These are phyloP conservation scores for Penicillium salamii DNA, from an alignment of 495 filamentous ascomycete species.

Conservation along the genomic window DNA sequence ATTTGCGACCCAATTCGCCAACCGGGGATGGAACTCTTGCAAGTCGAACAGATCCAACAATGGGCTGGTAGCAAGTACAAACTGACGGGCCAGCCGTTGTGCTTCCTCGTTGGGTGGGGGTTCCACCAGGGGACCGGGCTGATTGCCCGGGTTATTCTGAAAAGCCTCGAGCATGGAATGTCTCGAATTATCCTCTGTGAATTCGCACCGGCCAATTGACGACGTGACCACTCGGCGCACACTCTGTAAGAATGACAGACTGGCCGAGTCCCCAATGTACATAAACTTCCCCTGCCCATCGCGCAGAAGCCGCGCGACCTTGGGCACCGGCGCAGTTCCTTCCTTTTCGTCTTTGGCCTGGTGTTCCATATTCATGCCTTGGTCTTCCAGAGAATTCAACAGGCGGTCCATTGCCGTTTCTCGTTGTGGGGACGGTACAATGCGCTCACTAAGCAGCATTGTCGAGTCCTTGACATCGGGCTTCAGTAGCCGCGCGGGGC, in stretches of 20 bases:
- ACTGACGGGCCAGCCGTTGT: conserved; percentile 36
- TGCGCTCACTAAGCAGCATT: conserved; percentile 40
- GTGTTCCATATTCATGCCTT: conserved; percentile 32
- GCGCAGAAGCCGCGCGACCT: conserved; percentile 51
- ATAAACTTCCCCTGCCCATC: conserved; percentile 54
- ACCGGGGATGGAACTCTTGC: conserved; percentile 32
- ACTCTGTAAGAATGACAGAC: conserved; percentile 67
- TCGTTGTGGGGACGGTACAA: conserved; percentile 32
- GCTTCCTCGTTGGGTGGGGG: conserved; percentile 36
- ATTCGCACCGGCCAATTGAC: conserved; percentile 60
- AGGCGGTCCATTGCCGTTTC: conserved; percentile 42
- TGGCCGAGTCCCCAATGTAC: conserved; percentile 73
- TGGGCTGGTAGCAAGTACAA: conserved; percentile 40
- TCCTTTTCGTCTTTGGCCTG: conserved; percentile 37
- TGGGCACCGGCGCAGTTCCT: conserved; percentile 39
- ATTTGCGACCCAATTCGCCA: conserved; percentile 42
- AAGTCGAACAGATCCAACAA: conserved; percentile 40
- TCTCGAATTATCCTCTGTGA: conserved; percentile 66
- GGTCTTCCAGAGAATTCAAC: conserved; percentile 39
- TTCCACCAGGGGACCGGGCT: conserved; percentile 26
- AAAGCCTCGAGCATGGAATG: conserved; percentile 66
- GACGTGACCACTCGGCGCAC: conserved; percentile 70
- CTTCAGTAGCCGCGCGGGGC: conserved; percentile 38
- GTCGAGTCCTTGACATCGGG: conserved; percentile 33
- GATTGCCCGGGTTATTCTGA: conserved; percentile 37